phyloP scores from a whole-genome alignment of 495 filamentous ascomycete species.

The Talaromyces thailandensis region DNA sequence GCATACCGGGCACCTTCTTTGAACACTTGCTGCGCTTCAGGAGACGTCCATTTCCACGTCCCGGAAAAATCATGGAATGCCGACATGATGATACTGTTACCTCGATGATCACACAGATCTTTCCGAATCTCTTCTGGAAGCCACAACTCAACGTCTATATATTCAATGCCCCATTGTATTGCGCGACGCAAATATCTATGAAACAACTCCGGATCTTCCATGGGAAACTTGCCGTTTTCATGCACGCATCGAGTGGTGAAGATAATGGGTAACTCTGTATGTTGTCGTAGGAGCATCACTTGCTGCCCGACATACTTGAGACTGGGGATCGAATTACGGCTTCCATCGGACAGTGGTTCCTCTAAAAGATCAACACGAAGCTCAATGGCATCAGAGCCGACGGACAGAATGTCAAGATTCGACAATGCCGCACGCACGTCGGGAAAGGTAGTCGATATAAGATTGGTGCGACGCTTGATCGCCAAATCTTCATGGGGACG shows the following conservation, averaged over 20 bases:
- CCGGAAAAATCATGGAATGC: slow-evolving; percentile 83
- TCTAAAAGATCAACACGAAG: slow-evolving; percentile 72
- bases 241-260: slow-evolving; percentile 72
- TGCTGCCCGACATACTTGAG: slow-evolving; percentile 78
- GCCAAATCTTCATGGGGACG: slow-evolving; percentile 65
- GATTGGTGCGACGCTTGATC: slow-evolving; percentile 66
- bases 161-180: slow-evolving; percentile 80
- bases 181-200: slow-evolving; percentile 69
- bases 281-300: slow-evolving; percentile 70
- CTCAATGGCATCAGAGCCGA: slow-evolving; percentile 77
- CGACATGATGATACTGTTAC: slow-evolving; percentile 73
- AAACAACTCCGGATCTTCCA: slow-evolving; percentile 65
- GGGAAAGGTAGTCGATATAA: slow-evolving; percentile 80
- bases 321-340: slow-evolving; percentile 55
- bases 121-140: slow-evolving; percentile 65
- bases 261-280: slow-evolving; percentile 78
- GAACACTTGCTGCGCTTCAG: slow-evolving; percentile 59
- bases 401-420: slow-evolving; percentile 75
- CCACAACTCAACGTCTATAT: slow-evolving; percentile 82
- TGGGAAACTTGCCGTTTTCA: slow-evolving; percentile 76
- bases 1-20: slow-evolving; percentile 61
- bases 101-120: slow-evolving; percentile 56
- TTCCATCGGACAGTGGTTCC: slow-evolving; percentile 54
- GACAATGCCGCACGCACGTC: slow-evolving; percentile 76
- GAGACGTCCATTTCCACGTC: slow-evolving; percentile 70